Conservation (phyloP, 169 alveolate genomes). For the Eimeria maxima region DNA sequence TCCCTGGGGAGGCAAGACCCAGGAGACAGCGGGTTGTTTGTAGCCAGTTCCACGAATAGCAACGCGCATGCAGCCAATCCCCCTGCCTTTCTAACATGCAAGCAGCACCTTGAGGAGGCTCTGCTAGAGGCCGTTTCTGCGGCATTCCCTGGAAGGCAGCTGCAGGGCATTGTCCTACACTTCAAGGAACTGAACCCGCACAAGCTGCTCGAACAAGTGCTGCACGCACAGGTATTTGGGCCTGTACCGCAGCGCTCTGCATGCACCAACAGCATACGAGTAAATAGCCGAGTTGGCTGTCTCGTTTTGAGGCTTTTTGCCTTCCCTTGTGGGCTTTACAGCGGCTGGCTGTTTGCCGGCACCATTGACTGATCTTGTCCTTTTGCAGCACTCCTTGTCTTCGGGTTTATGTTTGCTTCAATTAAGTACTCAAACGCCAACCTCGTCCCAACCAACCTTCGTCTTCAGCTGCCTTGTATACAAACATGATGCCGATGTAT, state of each 20-base stretch:
- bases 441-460: too few species aligned
- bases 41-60: too few species aligned
- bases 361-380: background rate
- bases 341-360: constrained; percentile 53
- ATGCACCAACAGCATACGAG: background rate
- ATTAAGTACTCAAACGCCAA: too few species aligned
- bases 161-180: background rate
- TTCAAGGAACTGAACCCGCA: constrained; percentile 11
- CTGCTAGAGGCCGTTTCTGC: background rate
- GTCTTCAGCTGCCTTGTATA: too few species aligned
- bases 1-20: background rate
- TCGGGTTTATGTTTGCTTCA: background rate
- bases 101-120: background rate
- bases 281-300: background rate
- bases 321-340: constrained; percentile 36
- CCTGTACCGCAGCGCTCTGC: background rate
- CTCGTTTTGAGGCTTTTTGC: constrained; percentile 38
- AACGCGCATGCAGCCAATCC: background rate
- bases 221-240: constrained; percentile 40
- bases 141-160: background rate
- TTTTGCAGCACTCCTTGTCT: background rate
- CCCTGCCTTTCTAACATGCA: background rate
- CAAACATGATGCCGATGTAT: too few species aligned
- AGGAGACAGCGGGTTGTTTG: background rate
- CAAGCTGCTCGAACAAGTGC: background rate